Base-by-base conservation (phyloP, 768 basidiomycete species). In the Mycena floridula region DNA sequence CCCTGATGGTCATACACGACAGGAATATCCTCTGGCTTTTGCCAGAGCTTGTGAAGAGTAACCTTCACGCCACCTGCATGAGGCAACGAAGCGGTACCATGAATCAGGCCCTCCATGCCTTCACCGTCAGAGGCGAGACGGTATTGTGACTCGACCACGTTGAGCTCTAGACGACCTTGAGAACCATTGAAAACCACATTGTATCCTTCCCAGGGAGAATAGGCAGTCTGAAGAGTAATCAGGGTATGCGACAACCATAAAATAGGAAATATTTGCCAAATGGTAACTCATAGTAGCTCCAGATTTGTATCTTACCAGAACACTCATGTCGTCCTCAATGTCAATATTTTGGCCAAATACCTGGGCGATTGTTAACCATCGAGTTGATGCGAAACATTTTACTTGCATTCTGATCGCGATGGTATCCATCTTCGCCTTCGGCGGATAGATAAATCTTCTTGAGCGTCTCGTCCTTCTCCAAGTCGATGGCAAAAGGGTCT, bases 231-330 rank as follows among this genome's bases (percentile, higher is more conserved):
- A 27, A 2, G 43, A 35, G 24, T 26, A 35, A 40, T 26, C 25
- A 30, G 30, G 5, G 21, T 23, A 20, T 39, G 9, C 6, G 12
- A 36, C 15, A 22, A 30, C 8, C 16, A 18, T n/a, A 42, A n/a
- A n/a, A n/a, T n/a, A n/a, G n/a, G n/a, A n/a, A 11, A 38, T 21
- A 28, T 63, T 58, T 35, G 70, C 71, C 37, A 77, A 55, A 55
- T 77, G 74, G 52, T 75, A 77, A 4, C 72, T 71, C 68, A 77
- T 66, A n/a, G 68, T 73, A 1, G 64, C 70, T 3, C 69, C 73
- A 9, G 60, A 66, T 43, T 67, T 64, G 52, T 74, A 75, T 27
- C 67, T 63, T 12, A 75, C 72, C 40, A 76, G 59, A 5, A 75
- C 62, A 38, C 67, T 61, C 68, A 75, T 73, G 50, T 76, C 75